These are phyloP conservation scores for Brassica rapa DNA, from an alignment of 345 rosid species.

Conservation along the genomic window DNA sequence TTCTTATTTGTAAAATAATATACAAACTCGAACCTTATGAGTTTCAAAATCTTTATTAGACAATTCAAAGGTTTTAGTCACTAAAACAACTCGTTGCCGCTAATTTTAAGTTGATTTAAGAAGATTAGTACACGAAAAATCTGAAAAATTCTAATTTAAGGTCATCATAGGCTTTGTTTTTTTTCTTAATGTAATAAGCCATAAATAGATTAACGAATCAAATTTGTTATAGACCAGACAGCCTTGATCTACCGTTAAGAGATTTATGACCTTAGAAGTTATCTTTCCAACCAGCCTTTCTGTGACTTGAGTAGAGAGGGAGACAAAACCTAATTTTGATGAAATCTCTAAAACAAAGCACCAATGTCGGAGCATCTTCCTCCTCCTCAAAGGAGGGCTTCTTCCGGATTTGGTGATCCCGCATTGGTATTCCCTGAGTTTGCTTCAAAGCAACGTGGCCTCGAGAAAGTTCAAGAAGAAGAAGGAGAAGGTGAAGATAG, in stretches of 20 bases:
- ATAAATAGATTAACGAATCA: constrained; percentile 33
- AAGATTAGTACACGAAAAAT: not conserved
- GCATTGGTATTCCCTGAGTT: constrained; percentile 42
- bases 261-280: constrained; percentile 33
- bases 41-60: not conserved
- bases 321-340: constrained; percentile 29
- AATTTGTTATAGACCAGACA: constrained; percentile 15
- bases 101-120: not conserved
- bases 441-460: constrained; percentile 14
- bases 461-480: constrained; percentile 25
- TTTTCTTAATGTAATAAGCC: not conserved
- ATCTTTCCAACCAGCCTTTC: constrained; percentile 13
- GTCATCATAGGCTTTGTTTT: not conserved
- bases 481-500: constrained; percentile 39
- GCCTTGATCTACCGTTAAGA: constrained; percentile 26
- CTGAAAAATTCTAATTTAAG: constrained; percentile 3
- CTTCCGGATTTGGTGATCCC: constrained; percentile 28
- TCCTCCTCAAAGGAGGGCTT: constrained; percentile 8
- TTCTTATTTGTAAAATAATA: not conserved
- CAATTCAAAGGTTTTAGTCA: not conserved
- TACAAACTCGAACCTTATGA: not conserved
- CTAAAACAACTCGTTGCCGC: not conserved
- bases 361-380: constrained; percentile 43
- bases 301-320: constrained; percentile 31
- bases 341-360: constrained; percentile 37